These are phyloP conservation scores for Penicillium sp. DNA, from an alignment of 2,329 filamentous ascomycete species.

Conservation along the genomic window DNA sequence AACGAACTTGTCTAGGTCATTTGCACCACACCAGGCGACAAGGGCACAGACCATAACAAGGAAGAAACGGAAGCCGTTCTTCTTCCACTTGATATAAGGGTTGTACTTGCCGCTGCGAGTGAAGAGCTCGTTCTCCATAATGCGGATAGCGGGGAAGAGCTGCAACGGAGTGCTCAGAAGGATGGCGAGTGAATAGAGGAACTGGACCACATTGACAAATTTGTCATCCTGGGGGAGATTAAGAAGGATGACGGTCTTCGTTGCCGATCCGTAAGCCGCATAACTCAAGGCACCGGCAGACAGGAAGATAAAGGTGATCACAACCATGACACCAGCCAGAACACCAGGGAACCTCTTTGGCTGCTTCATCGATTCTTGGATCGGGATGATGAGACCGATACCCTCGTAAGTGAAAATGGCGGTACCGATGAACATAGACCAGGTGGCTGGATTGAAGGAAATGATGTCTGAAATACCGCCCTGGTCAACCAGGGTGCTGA, in stretches of 20 bases:
- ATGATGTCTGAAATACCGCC: slow-evolving; percentile 75
- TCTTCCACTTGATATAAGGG: slow-evolving; percentile 98
- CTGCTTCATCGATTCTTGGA: slow-evolving; percentile 92
- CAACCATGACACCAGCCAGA: slow-evolving; percentile 81
- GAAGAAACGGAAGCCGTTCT: slow-evolving; percentile 92
- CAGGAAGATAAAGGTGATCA: slow-evolving; percentile 84
- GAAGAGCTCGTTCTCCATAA: slow-evolving; percentile 89
- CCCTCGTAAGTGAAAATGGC: slow-evolving; percentile 99
- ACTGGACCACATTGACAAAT: slow-evolving; percentile 89
- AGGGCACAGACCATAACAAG: slow-evolving; percentile 76
- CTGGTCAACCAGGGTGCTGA: slow-evolving; percentile 67
- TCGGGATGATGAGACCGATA: slow-evolving; percentile 93
- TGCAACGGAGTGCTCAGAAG: slow-evolving; percentile 88
- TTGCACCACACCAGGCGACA: slow-evolving; percentile 85
- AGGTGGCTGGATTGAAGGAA: slow-evolving; percentile 80
- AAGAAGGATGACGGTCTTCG: slow-evolving; percentile 89
- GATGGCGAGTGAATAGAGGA: slow-evolving; percentile 96
- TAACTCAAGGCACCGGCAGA: slow-evolving; percentile 90
- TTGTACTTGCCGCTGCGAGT: slow-evolving; percentile 94
- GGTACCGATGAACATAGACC: slow-evolving; percentile 97
- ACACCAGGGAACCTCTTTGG: slow-evolving; percentile 85
- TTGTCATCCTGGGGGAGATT: slow-evolving; percentile 94
- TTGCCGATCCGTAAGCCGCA: slow-evolving; percentile 87
- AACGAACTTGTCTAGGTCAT: slow-evolving; percentile 94
- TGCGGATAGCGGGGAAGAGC: slow-evolving; percentile 94